These are phyloP conservation scores for Byssochlamys sp. DNA, from an alignment of 2,329 filamentous ascomycete genomes.

Conservation along the genomic window DNA sequence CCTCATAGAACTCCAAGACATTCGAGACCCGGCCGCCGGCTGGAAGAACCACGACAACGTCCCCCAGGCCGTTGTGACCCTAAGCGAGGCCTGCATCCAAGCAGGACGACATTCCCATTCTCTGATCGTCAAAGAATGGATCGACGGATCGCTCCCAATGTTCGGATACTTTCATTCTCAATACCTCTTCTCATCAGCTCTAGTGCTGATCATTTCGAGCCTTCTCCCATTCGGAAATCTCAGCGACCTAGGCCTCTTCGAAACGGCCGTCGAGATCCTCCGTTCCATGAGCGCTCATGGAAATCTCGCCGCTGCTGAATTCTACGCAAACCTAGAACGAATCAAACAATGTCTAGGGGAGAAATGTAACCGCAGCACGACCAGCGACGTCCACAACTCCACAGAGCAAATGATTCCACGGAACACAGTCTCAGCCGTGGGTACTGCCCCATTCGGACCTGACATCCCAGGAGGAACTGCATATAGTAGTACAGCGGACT, in stretches of 20 bases:
- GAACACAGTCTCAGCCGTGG: not conserved
- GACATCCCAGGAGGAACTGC: not conserved
- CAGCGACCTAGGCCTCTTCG: constrained; percentile 21
- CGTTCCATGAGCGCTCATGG: constrained; percentile 27
- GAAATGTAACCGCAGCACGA: not conserved
- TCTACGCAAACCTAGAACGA: constrained; percentile 24
- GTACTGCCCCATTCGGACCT: not conserved
- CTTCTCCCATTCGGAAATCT: constrained; percentile 24
- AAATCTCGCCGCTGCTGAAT: constrained; percentile 26
- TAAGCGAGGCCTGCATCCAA: constrained; percentile 31
- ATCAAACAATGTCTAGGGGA: constrained; percentile 20
- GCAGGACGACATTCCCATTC: constrained; percentile 28
- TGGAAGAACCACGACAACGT: constrained; percentile 6
- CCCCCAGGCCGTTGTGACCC: constrained; percentile 25
- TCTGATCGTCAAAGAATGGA: constrained; percentile 29
- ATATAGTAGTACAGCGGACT: not conserved
- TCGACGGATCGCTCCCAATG: constrained; percentile 28
- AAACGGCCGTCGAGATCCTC: constrained; percentile 23
- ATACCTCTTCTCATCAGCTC: constrained; percentile 30
- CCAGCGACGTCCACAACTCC: not conserved
- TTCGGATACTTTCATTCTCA: constrained; percentile 34
- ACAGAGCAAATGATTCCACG: not conserved
- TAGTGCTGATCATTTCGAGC: constrained; percentile 29
- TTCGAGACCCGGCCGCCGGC: not conserved
- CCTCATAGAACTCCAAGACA: constrained; percentile 20